These are phyloP conservation scores for Sphaerostilbella broomeana DNA, from an alignment of 2,329 filamentous ascomycete genomes.

Conservation along the genomic window DNA sequence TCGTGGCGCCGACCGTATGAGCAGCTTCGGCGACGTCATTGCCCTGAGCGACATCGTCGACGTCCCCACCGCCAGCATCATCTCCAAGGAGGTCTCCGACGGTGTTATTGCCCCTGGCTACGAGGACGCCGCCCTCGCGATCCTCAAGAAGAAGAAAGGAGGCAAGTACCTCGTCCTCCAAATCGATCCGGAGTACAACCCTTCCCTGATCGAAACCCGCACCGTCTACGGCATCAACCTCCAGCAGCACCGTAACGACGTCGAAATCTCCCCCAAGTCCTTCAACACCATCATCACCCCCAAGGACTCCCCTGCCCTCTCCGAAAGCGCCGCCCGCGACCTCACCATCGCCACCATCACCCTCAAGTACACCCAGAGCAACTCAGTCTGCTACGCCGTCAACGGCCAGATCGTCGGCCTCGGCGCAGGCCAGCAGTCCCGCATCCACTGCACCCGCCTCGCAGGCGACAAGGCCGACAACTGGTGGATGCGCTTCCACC, in stretches of 20 bases:
- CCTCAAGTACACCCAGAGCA: conserved; percentile 97
- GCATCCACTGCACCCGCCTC: conserved; percentile 96
- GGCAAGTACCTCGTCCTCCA: conserved; percentile 94
- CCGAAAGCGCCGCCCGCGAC: conserved; percentile 79
- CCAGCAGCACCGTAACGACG: conserved; percentile 87
- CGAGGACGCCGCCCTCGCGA: conserved; percentile 75
- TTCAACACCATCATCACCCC: conserved; percentile 83
- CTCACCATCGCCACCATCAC: conserved; percentile 94
- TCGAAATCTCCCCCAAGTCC: conserved; percentile 74
- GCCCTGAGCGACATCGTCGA: conserved; percentile 89
- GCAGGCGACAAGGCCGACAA: conserved; percentile 98
- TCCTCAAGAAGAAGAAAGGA: conserved; percentile 96
- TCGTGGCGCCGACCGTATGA: conserved; percentile 95
- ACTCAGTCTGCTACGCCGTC: conserved; percentile 95
- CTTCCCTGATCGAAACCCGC: conserved; percentile 72
- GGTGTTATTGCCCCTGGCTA: conserved; percentile 91
- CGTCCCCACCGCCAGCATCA: conserved; percentile 90
- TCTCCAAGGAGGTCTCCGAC: conserved; percentile 95
- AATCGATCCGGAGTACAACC: conserved; percentile 83
- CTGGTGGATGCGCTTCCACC: conserved; percentile 99
- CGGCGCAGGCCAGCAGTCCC: conserved; percentile 92
- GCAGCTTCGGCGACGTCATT: conserved; percentile 94
- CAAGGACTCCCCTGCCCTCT: conserved; percentile 65
- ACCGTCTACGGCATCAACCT: conserved; percentile 88
- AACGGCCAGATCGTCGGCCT: conserved; percentile 92